Evolutionary conservation across 192 early-diverging fungal species (phyloP).

Genomic region (Rhizophagus sp.): DNA sequence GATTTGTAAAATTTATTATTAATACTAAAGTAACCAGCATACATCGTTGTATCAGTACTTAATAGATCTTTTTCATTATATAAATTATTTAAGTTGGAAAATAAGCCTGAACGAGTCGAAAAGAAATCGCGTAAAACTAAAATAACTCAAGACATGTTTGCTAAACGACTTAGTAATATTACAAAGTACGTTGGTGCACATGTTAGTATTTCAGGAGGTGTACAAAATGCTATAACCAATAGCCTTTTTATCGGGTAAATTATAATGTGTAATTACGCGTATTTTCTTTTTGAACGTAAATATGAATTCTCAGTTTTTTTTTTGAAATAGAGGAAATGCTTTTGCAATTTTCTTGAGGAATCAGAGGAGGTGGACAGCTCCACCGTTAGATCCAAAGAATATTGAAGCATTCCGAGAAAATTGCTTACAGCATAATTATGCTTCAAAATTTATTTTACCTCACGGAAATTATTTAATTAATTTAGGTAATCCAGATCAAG

Average conservation of each 20-base stretch:
- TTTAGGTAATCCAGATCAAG: conserved; percentile 49
- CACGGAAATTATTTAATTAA: conserved; percentile 62
- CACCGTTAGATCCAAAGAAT: conserved; percentile 27
- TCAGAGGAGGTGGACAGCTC: conserved; percentile 43
- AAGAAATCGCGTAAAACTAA: background rate
- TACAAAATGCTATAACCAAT: conserved; percentile 41
- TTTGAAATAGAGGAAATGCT: conserved; percentile 32
- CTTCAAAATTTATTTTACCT: conserved; percentile 40
- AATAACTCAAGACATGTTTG: background rate
- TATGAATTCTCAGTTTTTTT: background rate
- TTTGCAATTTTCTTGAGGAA: conserved; percentile 44
- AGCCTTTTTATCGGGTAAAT: conserved; percentile 39
- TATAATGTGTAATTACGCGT: background rate
- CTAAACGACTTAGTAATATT: background rate
- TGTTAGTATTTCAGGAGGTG: conserved; percentile 41
- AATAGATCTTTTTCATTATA: no score
- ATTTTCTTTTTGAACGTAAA: background rate
- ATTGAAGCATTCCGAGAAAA: conserved; percentile 36
- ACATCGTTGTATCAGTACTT: background rate
- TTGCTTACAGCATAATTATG: conserved; percentile 29
- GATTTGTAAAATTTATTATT: background rate
- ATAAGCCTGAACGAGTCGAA: background rate
- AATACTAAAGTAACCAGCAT: background rate
- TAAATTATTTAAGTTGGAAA: background rate
- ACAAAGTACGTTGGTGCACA: conserved; percentile 44